Percentiles rank a stretch among this genome's conserved stretches.
Conservation (phyloP, 192 early-diverging fungal species). For the Rhizophagus sp. region DNA sequence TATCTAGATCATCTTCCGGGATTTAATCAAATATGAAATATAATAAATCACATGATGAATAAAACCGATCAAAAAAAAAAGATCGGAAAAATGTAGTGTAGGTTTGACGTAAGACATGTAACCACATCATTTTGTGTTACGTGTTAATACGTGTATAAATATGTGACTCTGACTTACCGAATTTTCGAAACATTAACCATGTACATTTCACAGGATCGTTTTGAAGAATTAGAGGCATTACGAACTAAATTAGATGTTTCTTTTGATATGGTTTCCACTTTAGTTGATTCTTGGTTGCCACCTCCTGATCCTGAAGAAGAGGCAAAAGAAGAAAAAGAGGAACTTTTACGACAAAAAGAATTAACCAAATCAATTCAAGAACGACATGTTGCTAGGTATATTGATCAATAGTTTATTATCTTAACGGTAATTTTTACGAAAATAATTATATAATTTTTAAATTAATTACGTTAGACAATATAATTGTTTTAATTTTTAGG, state of each 20-base stretch:
- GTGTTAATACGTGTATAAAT: no score
- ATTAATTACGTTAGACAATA: background rate
- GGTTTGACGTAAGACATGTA: no score
- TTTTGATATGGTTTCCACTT: slow-evolving; percentile 35
- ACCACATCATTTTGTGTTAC: no score
- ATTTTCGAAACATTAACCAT: background rate
- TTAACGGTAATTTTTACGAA: background rate
- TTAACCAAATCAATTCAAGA: background rate
- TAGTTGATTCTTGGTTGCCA: slow-evolving; percentile 45
- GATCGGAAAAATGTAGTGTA: no score
- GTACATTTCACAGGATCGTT: slow-evolving; percentile 3
- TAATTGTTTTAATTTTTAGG: background rate
- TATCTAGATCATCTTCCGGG: no score
- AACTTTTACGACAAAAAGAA: background rate
- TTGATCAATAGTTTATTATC: background rate
- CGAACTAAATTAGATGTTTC: slow-evolving; percentile 44
- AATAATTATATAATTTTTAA: background rate
- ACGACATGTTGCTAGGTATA: background rate
- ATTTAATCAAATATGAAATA: no score
- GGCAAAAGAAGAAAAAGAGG: slow-evolving; percentile 33
- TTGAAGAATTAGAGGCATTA: slow-evolving; percentile 32
- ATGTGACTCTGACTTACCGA: no score
- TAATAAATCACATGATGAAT: no score
- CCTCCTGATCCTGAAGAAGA: slow-evolving; percentile 27
- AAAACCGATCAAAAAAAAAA: no score